phyloP scores from a whole-genome alignment of 345 rosid genomes.

The Populus simonii region DNA sequence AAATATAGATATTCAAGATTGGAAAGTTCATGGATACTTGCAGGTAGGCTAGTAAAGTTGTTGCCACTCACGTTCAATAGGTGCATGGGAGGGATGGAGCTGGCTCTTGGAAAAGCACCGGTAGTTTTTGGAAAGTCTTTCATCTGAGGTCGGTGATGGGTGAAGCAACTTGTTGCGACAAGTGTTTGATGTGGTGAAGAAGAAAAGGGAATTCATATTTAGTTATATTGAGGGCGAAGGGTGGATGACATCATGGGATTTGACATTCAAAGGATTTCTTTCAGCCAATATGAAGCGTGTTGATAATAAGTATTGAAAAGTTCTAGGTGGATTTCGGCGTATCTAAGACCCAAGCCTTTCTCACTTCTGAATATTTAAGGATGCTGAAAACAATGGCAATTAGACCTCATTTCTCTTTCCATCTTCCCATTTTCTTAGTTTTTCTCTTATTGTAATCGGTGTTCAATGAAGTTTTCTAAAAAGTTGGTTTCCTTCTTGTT shows the following conservation, averaged over 20 bases:
- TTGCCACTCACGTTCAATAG: slow-evolving; percentile 3
- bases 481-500: too few species aligned
- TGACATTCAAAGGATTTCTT: not conserved
- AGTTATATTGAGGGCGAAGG: not conserved
- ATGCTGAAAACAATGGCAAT: not conserved
- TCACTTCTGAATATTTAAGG: not conserved
- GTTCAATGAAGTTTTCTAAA: too few species aligned
- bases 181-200: too few species aligned
- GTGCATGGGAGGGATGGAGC: too few species aligned
- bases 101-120: too few species aligned
- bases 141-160: too few species aligned
- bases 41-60: not conserved
- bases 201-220: not conserved
- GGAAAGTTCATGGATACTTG: not conserved
- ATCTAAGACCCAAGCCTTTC: not conserved
- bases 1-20: slow-evolving; percentile 1
- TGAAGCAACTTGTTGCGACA: too few species aligned
- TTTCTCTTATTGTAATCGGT: too few species aligned
- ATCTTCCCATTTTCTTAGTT: too few species aligned
- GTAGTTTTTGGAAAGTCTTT: too few species aligned
- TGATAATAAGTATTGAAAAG: not conserved
- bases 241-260: not conserved
- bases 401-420: not conserved
- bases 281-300: not conserved
- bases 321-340: not conserved